These are phyloP conservation scores for Leccinellum rugosiceps DNA, from an alignment of 768 basidiomycete genomes.

Conservation along the genomic window DNA sequence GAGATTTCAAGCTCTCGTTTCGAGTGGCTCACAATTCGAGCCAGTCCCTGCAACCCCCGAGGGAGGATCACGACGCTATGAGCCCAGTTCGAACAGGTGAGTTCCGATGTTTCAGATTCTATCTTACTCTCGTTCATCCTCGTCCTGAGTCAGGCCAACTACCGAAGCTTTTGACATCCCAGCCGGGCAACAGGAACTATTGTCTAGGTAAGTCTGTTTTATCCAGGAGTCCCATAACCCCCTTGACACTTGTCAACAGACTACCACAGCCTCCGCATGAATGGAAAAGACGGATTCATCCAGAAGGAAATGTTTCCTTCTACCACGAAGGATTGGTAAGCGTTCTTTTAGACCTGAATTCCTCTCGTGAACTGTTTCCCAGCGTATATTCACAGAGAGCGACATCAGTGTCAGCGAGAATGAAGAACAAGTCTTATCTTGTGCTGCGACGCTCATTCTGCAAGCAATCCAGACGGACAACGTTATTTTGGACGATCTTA, in stretches of 20 bases:
- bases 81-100: neutral
- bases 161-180: neutral
- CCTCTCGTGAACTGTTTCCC: neutral
- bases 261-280: neutral
- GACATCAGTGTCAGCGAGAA: neutral
- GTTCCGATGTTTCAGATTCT: neutral
- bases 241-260: neutral
- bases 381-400: slow-evolving; percentile 18
- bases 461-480: neutral
- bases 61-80: slow-evolving; percentile 10
- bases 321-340: slow-evolving; percentile 13
- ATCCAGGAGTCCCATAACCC: neutral
- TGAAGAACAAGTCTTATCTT: neutral
- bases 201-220: slow-evolving; percentile 4
- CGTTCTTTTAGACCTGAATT: neutral
- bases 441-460: slow-evolving; percentile 5
- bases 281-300: slow-evolving; percentile 12
- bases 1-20: neutral
- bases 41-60: slow-evolving; percentile 3
- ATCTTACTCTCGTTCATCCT: neutral
- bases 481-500: slow-evolving; percentile 9
- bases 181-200: slow-evolving; percentile 4
- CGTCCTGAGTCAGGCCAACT: neutral
- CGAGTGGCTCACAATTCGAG: neutral
- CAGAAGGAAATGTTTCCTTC: slow-evolving; percentile 9